Percentiles rank a stretch among this genome's conserved stretches.
phyloP scores from a whole-genome alignment of 179 eudicot species.

The Amaranthus tricolor region DNA sequence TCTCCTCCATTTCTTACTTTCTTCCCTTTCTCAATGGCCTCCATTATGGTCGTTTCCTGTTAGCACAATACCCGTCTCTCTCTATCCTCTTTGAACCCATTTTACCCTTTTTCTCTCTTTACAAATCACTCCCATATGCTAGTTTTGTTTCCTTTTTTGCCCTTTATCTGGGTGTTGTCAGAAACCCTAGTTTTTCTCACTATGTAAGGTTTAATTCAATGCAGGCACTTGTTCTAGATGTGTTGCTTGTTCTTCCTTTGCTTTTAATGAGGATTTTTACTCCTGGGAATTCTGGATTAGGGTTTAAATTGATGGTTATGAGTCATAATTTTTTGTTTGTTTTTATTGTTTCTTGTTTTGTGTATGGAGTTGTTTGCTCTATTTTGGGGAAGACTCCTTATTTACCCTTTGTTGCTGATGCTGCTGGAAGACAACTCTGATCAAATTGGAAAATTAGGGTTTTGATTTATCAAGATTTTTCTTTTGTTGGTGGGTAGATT shows the following conservation, averaged over 20 bases:
- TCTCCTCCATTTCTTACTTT: constrained; percentile 71
- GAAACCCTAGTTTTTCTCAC: constrained; percentile 53
- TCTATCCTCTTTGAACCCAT: constrained; percentile 53
- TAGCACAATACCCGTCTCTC: constrained; percentile 61
- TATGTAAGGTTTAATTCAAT: constrained; percentile 79
- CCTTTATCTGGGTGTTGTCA: constrained; percentile 63
- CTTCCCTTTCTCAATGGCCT: constrained; percentile 85
- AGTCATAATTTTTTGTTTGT: constrained; percentile 58
- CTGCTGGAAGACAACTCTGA: constrained; percentile 76
- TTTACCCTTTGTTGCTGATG: constrained; percentile 88
- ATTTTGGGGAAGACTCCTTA: constrained; percentile 80
- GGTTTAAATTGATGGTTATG: constrained; percentile 61
- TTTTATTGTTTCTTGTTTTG: constrained; percentile 55
- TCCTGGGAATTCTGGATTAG: constrained; percentile 60
- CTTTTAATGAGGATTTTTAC: constrained; percentile 51
- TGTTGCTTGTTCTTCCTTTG: constrained; percentile 61
- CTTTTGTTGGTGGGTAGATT: not conserved
- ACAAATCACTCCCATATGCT: constrained; percentile 69
- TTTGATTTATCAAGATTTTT: not conserved
- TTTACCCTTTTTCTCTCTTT: constrained; percentile 55
- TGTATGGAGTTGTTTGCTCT: constrained; percentile 51
- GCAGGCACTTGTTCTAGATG: constrained; percentile 85
- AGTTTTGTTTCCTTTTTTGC: constrained; percentile 69
- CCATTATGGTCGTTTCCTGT: constrained; percentile 78
- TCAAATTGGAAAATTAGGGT: not conserved